phyloP scores from a whole-genome alignment of 2,329 filamentous ascomycete species.

The Penicillium sp. region DNA sequence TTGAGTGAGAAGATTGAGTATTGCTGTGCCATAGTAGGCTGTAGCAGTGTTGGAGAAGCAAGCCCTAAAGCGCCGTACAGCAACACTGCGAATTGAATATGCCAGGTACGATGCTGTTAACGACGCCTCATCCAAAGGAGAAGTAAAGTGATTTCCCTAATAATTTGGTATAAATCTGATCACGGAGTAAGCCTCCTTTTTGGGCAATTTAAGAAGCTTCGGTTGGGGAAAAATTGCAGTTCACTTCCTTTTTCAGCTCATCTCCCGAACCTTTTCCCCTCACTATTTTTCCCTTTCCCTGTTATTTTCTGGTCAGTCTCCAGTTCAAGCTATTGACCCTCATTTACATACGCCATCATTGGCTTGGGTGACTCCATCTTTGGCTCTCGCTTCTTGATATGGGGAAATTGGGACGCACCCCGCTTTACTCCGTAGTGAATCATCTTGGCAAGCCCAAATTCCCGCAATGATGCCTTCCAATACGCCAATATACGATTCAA shows the following conservation, averaged over 20 bases:
- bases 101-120: too few species aligned
- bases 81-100: too few species aligned
- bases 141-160: too few species aligned
- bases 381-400: neutral
- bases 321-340: too few species aligned
- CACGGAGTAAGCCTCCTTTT: neutral
- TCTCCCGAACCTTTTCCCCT: slow-evolving; percentile 5
- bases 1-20: neutral
- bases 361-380: neutral
- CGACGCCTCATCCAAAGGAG: too few species aligned
- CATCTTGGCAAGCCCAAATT: neutral
- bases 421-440: slow-evolving; percentile 1
- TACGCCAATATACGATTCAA: slow-evolving; percentile 4
- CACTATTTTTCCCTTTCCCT: neutral
- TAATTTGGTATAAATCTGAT: too few species aligned
- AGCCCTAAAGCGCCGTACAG: too few species aligned
- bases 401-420: neutral
- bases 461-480: neutral
- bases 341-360: neutral
- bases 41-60: too few species aligned
- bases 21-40: too few species aligned
- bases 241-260: slow-evolving; percentile 5
- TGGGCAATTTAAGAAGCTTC: neutral
- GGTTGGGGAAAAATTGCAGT: neutral
- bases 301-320: too few species aligned